Conservation (phyloP, 805 yeast species). For the Kodamaea kakaduensis region DNA sequence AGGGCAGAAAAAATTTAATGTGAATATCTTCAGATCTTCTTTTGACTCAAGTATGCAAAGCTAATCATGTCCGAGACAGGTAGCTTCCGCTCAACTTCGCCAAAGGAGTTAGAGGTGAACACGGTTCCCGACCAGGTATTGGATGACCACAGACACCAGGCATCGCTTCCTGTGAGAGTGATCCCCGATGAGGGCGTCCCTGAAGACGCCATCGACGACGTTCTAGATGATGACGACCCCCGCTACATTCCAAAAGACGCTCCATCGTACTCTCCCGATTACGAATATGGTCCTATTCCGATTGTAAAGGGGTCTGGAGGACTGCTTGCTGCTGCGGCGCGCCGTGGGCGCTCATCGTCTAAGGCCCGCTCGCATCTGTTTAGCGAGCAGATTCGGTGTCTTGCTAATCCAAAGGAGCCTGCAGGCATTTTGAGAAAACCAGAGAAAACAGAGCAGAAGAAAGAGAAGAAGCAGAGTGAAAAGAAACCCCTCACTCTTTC, state of each 20-base stretch:
- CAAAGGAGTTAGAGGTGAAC: constrained; percentile 20
- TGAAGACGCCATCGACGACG: constrained; percentile 15
- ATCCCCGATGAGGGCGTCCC: constrained; percentile 14
- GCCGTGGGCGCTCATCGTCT: constrained; percentile 13
- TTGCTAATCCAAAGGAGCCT: constrained; percentile 16
- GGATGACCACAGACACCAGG: constrained; percentile 40
- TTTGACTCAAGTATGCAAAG: constrained; percentile 6
- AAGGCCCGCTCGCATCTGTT: constrained; percentile 19
- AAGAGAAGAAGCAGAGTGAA: not conserved
- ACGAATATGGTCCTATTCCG: constrained; percentile 13
- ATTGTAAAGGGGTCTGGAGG: constrained; percentile 15
- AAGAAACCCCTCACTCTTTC: not conserved
- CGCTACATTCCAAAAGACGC: not conserved
- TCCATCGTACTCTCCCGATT: too few relatives aligned
- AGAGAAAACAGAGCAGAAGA: not conserved
- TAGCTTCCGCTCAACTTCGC: constrained; percentile 29
- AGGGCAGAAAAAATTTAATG: not conserved
- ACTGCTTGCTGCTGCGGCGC: constrained; percentile 17
- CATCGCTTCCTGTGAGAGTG: constrained; percentile 26
- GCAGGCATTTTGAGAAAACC: not conserved
- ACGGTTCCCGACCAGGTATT: constrained; percentile 30
- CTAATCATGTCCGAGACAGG: constrained; percentile 38
- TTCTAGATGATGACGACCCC: constrained; percentile 1
- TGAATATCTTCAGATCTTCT: constrained; percentile 1
- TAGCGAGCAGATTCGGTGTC: constrained; percentile 27